phyloP scores from a whole-genome alignment of 371 early-diverging fungal genomes.

The Actinomortierella ambigua region DNA sequence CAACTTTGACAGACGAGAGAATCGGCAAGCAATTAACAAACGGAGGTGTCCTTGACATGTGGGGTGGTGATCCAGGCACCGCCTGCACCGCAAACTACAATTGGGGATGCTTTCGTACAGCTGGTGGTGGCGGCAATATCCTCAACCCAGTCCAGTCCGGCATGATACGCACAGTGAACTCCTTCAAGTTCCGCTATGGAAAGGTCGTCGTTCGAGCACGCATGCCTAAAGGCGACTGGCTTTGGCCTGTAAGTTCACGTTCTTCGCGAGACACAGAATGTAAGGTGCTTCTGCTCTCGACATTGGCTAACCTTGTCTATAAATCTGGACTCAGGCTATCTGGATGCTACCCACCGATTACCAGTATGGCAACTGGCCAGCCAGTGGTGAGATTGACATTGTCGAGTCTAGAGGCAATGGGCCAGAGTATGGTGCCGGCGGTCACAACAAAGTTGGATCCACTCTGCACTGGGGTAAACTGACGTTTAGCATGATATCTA shows the following conservation, averaged over 20 bases:
- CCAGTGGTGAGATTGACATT: constrained; percentile 62
- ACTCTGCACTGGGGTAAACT: constrained; percentile 64
- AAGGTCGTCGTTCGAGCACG: constrained; percentile 69
- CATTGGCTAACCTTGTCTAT: no score
- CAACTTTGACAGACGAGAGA: constrained; percentile 59
- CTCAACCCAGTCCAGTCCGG: constrained; percentile 75
- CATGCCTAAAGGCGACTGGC: constrained; percentile 71
- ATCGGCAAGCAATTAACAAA: constrained; percentile 25
- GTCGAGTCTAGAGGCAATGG: constrained; percentile 68
- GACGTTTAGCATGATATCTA: no score
- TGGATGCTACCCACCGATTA: constrained; percentile 75
- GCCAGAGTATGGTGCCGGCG: constrained; percentile 50
- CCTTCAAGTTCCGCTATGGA: constrained; percentile 59
- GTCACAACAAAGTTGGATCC: constrained; percentile 52
- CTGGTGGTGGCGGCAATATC: constrained; percentile 57
- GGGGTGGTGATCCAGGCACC: constrained; percentile 41
- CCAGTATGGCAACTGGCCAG: constrained; percentile 75
- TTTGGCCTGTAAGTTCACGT: constrained; percentile 58
- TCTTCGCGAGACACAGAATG: background rate
- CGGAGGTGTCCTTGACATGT: constrained; percentile 36
- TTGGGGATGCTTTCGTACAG: constrained; percentile 60
- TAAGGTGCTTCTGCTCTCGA: background rate
- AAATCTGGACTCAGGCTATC: constrained; percentile 50
- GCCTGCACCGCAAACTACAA: constrained; percentile 47
- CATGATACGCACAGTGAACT: constrained; percentile 53